Evolutionary conservation across 805 yeast genomes (phyloP), one percentile per base, ranked within the genome.

Genomic region (Limtongozyma cylindracea): DNA sequence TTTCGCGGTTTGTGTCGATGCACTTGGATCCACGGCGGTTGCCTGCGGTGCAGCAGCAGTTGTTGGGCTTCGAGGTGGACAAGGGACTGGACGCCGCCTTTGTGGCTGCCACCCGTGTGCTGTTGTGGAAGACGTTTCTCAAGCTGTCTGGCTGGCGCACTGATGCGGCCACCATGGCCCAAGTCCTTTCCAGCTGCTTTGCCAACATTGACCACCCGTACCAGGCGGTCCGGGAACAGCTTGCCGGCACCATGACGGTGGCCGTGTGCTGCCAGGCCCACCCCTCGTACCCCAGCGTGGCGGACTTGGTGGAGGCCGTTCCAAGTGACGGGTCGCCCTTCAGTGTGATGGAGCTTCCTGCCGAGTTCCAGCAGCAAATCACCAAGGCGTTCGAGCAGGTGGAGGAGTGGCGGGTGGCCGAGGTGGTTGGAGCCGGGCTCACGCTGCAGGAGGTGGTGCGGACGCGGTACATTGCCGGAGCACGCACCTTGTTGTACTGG

Each of bases 1-100:
- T 76, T 22, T 50, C 70, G 3, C 69, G 77, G 70, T 71, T 78
- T 73, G 35, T 65, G 2, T 72, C 78, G 0, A 41, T 63, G 0
- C 68, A 61, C 31, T 49, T 65, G 18, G 91, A 76, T 38, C 30
- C 54, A 21, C 58, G 93, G 36, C 56, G 93, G 26, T 56, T n/a
- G n/a, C n/a, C n/a, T n/a, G n/a, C n/a, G n/a, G n/a, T n/a, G n/a
- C n/a, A n/a, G n/a, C n/a, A n/a, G n/a, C n/a, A n/a, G n/a, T n/a
- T n/a, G n/a, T n/a, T n/a, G n/a, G 41, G 53, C 14, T 53, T 69
- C 23, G 41, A 50, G 3, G 35, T 67, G 10, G 60, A 58, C 24
- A 38, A 39, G 15, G 49, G 50, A 14, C 58, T 68, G 1, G 65
- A 63, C 24, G 57, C 73, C 10, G 76, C 80, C 0, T 57, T 73